Evolutionary conservation across 805 yeast species (phyloP).

Genomic region (Candida multigemmis): DNA sequence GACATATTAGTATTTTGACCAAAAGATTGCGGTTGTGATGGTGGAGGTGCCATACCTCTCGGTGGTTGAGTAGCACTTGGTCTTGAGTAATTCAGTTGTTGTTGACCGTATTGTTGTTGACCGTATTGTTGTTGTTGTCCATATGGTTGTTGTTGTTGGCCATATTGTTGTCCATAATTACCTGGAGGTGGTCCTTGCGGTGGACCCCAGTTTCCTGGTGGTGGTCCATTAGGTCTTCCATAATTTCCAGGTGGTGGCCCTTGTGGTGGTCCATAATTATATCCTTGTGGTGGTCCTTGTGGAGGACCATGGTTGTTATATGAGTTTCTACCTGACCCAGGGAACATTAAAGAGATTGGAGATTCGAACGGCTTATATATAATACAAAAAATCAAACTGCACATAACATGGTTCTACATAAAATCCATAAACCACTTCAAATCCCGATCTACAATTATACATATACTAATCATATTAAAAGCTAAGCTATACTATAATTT

Average conservation of each 20-base stretch:
- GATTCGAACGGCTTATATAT: slow-evolving; percentile 1
- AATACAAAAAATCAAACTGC: not conserved
- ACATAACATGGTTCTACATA: not conserved
- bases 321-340: slow-evolving; percentile 9
- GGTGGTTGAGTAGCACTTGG: slow-evolving; percentile 4
- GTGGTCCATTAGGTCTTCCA: slow-evolving; percentile 9
- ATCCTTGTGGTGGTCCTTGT: slow-evolving; percentile 10
- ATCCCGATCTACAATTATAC: not conserved
- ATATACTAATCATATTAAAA: not conserved
- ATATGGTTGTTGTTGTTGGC: slow-evolving; percentile 2
- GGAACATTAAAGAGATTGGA: slow-evolving; percentile 7
- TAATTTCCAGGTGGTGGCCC: slow-evolving; percentile 8
- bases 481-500: slow-evolving; percentile 12
- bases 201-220: slow-evolving; percentile 9
- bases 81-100: slow-evolving; percentile 4
- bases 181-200: slow-evolving; percentile 5
- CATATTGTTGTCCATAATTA: slow-evolving; percentile 1
- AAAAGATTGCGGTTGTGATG: slow-evolving; percentile 24
- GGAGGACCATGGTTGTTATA: slow-evolving; percentile 4
- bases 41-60: slow-evolving; percentile 11
- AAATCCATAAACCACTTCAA: not conserved
- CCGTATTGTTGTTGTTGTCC: slow-evolving; percentile 7
- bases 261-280: slow-evolving; percentile 11
- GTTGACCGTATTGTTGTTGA: slow-evolving; percentile 1
- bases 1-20: slow-evolving; percentile 26